phyloP scores from a whole-genome alignment of 176 grass and related monocot genomes.

The Phoenix roebelenii region DNA sequence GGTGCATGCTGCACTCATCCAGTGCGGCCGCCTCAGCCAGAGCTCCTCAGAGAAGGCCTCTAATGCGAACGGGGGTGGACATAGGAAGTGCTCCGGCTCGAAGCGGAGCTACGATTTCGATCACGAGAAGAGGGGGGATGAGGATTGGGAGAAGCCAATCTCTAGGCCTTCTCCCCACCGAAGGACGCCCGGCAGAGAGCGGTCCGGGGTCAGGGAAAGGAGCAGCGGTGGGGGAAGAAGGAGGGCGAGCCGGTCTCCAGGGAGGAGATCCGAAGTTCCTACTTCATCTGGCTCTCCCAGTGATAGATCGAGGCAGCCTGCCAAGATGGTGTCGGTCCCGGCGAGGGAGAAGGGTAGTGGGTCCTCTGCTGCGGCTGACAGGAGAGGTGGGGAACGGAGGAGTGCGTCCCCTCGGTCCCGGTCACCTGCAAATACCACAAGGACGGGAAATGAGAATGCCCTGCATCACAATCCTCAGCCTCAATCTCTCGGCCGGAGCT shows the following conservation, averaged over 20 bases:
- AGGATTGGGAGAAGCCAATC: constrained; percentile 20
- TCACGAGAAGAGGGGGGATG: constrained; percentile 36
- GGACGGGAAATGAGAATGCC: constrained; percentile 38
- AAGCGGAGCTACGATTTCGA: constrained; percentile 95
- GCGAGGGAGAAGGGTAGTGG: constrained; percentile 47
- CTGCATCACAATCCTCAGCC: constrained; percentile 6
- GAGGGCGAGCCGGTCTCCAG: constrained; percentile 65
- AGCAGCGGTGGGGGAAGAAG: constrained; percentile 44
- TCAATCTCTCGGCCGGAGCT: constrained; percentile 62
- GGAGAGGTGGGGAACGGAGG: constrained; percentile 13
- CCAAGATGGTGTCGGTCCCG: constrained; percentile 77
- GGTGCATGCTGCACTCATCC: constrained; percentile 71
- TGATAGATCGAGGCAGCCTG: constrained; percentile 37
- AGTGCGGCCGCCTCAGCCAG: constrained; percentile 86
- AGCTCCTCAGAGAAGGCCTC: constrained; percentile 62
- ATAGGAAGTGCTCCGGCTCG: constrained; percentile 53
- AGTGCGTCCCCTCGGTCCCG: constrained; percentile 59
- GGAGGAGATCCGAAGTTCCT: constrained; percentile 30
- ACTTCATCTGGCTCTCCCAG: background rate
- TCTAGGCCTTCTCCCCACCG: constrained; percentile 65
- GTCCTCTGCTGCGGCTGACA: constrained; percentile 7
- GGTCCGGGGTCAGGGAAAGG: constrained; percentile 60
- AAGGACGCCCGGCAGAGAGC: constrained; percentile 60
- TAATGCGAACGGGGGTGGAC: constrained; percentile 26
- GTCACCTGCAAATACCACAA: constrained; percentile 41